Conservation (phyloP, 169 alveolate genomes). For the Eimeria maxima region DNA sequence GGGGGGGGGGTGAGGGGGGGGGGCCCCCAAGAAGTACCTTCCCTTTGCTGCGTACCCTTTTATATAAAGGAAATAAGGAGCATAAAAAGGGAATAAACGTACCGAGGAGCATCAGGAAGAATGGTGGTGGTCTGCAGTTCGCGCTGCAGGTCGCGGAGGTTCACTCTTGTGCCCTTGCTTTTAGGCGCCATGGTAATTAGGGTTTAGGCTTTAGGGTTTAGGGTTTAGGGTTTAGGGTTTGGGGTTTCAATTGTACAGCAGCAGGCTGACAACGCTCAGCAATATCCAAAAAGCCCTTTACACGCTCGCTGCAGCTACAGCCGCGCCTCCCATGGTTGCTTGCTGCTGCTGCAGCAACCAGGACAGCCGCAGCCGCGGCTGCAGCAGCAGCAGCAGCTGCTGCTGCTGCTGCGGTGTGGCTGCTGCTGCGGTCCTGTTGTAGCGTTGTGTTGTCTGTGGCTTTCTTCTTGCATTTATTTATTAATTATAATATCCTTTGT, state of each 20-base stretch:
- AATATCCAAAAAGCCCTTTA: neutral
- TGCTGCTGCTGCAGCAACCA: neutral
- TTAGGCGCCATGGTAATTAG: slow-evolving; percentile 58
- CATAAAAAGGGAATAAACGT: neutral
- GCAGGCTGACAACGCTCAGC: neutral
- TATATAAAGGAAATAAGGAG: neutral
- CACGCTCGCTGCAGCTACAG: slow-evolving; percentile 25
- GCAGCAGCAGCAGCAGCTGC: slow-evolving; percentile 65
- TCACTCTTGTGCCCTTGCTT: slow-evolving; percentile 59
- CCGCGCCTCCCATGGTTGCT: neutral
- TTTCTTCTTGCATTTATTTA: neutral
- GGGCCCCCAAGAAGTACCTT: no score
- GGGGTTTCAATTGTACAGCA: neutral
- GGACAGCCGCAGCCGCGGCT: neutral
- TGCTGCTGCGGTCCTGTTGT: neutral
- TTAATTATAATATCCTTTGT: neutral
- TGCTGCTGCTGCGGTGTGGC: neutral
- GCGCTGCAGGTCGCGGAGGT: slow-evolving; percentile 54
- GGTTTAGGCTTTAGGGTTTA: slow-evolving; percentile 58
- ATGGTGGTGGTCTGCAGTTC: neutral
- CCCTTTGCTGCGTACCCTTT: neutral
- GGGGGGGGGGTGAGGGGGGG: no score
- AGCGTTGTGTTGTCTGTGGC: neutral
- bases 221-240: slow-evolving; percentile 43
- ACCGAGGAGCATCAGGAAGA: slow-evolving; percentile 45